These are phyloP conservation scores for Ormosia semicastrata DNA, from an alignment of 306 rosid species.

Conservation along the genomic window DNA sequence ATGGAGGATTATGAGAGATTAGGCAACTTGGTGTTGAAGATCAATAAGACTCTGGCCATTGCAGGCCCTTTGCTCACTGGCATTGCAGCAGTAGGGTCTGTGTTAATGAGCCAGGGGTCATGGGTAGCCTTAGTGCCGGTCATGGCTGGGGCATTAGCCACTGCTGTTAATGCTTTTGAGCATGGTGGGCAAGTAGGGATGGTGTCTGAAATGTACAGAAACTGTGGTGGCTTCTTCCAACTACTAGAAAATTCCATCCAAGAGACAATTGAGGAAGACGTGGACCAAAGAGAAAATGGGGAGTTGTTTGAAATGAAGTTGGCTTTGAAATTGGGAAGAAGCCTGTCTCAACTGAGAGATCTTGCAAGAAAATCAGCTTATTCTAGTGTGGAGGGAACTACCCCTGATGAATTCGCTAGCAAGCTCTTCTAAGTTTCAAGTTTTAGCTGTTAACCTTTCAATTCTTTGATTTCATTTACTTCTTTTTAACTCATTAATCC, in stretches of 20 bases:
- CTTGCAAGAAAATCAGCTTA: slow-evolving; percentile 61
- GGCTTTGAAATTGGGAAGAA: slow-evolving; percentile 77
- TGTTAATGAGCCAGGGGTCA: slow-evolving; percentile 45
- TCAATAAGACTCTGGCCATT: slow-evolving; percentile 59
- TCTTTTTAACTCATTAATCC: not conserved
- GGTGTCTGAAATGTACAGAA: slow-evolving; percentile 77
- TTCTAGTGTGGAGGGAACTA: slow-evolving; percentile 44
- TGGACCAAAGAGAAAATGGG: slow-evolving; percentile 72
- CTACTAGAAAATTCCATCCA: slow-evolving; percentile 48
- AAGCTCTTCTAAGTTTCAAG: slow-evolving; percentile 44
- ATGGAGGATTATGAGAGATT: slow-evolving; percentile 70
- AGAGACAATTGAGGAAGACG: slow-evolving; percentile 48
- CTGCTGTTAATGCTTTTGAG: slow-evolving; percentile 47
- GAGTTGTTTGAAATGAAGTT: slow-evolving; percentile 61
- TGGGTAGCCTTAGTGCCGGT: slow-evolving; percentile 38
- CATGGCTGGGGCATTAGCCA: slow-evolving; percentile 60
- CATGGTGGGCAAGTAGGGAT: slow-evolving; percentile 82
- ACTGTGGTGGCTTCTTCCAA: slow-evolving; percentile 58
- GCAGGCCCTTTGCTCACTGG: slow-evolving; percentile 75
- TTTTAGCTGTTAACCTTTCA: not conserved
- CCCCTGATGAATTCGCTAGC: slow-evolving; percentile 72
- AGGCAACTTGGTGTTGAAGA: slow-evolving; percentile 63
- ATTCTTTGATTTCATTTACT: not conserved
- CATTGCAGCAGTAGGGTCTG: slow-evolving; percentile 63
- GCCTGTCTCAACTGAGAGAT: slow-evolving; percentile 58